Evolutionary conservation across 495 filamentous ascomycete species (phyloP), one percentile per base, ranked within the genome.

Genomic region (Xanthoparmelia taractica): DNA sequence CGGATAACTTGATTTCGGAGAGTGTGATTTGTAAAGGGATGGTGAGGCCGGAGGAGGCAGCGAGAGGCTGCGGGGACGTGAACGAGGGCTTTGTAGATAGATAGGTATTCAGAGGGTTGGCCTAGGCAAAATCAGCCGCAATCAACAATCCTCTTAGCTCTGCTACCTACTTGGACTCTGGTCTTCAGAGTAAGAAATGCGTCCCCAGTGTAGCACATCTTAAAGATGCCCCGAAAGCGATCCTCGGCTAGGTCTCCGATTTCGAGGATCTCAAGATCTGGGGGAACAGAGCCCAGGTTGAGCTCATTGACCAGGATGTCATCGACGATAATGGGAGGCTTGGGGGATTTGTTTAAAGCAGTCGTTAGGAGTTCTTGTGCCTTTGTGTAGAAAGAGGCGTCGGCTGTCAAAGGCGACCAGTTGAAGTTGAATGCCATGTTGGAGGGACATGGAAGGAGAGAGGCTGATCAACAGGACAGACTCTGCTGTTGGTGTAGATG

Each of bases 361-460:
- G 88, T 86, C 31, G 94, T 98, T 56, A 98, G 83, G 70, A 97
- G 89, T 68, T 96, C 92, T 73, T 92, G 89, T 58, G 94, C 94
- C 70, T 91, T 85, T 70, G 86, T 84, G 75, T 95, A 95, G 78
- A 95, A 95, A 63, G 77, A 75, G 72, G 91, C 91, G 79, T 96
- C 90, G 68, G 92, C 92, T 76, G 92, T 92, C 68, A 98, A 84
- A 72, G 94, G 94, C 82, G 92, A 96, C 94, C 94, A 98, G 91
- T 97, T 98, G 90, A 98, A 97, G 81, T 96, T 97, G 86, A 98
- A 98, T 66, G 94, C 93, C 94, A 98, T 98, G 29, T 50, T 57
- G 20, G 41, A 34, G 41, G 25, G 7, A 47, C 31, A 48, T 47
- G 2, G 40, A 50, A 47, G 8, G 11, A 33, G 15, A 20, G 27